A percentile compares a stretch with the other conserved stretches of the same genome.
Evolutionary conservation across 2,329 filamentous ascomycete species (phyloP).

Genomic region (Aureobasidium pullulans): DNA sequence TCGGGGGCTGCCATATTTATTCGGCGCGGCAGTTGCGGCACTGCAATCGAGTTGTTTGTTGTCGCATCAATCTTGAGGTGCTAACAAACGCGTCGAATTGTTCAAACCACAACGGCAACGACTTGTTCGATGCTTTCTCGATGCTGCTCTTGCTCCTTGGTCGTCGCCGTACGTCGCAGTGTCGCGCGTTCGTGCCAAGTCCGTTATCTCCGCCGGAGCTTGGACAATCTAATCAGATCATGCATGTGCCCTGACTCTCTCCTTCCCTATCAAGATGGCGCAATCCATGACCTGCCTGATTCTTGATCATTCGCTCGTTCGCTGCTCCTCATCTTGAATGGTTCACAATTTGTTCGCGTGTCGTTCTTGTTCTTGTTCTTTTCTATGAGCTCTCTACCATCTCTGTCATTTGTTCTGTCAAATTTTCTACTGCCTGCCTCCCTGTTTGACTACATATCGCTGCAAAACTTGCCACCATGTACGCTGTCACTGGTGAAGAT

Average conservation of each 20-base stretch:
- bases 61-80: constrained; percentile 1
- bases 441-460: not conserved
- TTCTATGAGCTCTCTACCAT: not conserved
- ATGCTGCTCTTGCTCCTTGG: not conserved
- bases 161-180: constrained; percentile 1
- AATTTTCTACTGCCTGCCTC: not conserved
- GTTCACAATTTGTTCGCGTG: no score
- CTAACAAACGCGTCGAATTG: not conserved
- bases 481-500: not conserved
- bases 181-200: not conserved
- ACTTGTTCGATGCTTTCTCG: not conserved
- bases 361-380: not conserved
- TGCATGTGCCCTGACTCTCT: not conserved
- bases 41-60: not conserved
- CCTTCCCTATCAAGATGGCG: constrained; percentile 3
- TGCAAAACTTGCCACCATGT: not conserved
- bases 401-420: not conserved
- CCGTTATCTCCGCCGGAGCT: not conserved
- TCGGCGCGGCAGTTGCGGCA: constrained; percentile 5
- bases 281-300: not conserved
- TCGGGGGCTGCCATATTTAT: constrained; percentile 22
- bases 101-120: not conserved
- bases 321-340: no score
- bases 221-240: not conserved
- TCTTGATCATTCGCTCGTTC: not conserved